Percentiles rank a stretch among this genome's conserved stretches.
Conservation (phyloP, 495 filamentous ascomycete genomes). For the Talaromyces adpressus region DNA sequence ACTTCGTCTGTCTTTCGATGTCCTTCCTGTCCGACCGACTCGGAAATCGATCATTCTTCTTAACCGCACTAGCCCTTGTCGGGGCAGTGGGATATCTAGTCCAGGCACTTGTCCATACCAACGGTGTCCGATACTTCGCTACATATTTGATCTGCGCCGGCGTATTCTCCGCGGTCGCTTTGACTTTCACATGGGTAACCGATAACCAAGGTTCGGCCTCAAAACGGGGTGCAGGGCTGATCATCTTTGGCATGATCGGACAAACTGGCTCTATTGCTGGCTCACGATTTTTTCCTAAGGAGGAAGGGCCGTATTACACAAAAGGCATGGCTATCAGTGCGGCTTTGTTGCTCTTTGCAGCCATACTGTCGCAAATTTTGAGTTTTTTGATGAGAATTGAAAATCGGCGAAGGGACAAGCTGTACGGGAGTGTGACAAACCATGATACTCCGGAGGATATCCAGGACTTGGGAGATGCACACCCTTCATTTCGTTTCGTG, state of each 20-base stretch:
- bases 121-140: constrained; percentile 38
- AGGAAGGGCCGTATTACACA: neutral
- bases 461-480: too few relatives aligned
- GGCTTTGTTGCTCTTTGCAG: neutral
- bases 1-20: neutral
- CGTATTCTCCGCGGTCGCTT: constrained; percentile 4
- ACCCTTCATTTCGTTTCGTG: too few relatives aligned
- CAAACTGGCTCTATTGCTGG: neutral
- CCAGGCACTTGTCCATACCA: neutral
- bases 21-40: neutral
- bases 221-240: neutral
- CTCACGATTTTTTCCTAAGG: neutral
- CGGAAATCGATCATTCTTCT: neutral
- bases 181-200: neutral
- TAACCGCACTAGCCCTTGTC: neutral
- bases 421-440: too few relatives aligned
- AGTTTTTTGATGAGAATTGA: neutral
- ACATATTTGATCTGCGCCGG: constrained; percentile 41
- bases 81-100: neutral
- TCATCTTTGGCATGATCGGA: neutral
- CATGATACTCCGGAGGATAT: too few relatives aligned
- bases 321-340: neutral
- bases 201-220: constrained; percentile 1
- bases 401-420: neutral
- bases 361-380: neutral